Evolutionary conservation across 768 basidiomycete genomes (phyloP), one percentile per base, ranked within the genome.

Genomic region (Porphyrellus cyaneotinctus): DNA sequence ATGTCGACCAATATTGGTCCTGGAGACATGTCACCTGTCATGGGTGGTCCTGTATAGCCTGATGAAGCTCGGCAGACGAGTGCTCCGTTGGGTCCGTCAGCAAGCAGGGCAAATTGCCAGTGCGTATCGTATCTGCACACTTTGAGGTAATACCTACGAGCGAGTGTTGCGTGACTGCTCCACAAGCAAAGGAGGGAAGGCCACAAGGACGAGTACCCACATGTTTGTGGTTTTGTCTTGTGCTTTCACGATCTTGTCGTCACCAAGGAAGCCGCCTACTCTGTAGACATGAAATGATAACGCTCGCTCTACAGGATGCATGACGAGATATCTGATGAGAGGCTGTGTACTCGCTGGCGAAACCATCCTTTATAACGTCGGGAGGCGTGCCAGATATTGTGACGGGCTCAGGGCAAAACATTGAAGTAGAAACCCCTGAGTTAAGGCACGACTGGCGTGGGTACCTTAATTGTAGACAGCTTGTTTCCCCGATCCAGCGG

Each of bases 231-330:
- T 31, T 37, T 57, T 66, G 33, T 67, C 67, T 28, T 60, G 59
- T 2, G 61, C 67, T 44, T 58, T 67, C 22, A 67, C 18, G 42
- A 67, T 28, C 46, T 50, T 62, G 22, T 64, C 52, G 41, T 63
- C 61, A n/a, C 65, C 54, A n/a, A 67, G 44, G 23, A 67, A 42
- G 20, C 66, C 49, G 6, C 62, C 63, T 5, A 60, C 44, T 35
- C 58, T 60, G 52, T 64, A 69, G 30, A 67, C 54, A 42, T 69
- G 66, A 28, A 67, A 47, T 11, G 61, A 65, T 15, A 58, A 32
- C 15, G 36, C 43, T 15, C 41, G 53, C 33, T 50, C 56, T 15
- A 30, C 22, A 26, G 46, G 38, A 5, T 26, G 33, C 52, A 57
- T 60, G 37, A 35, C 18, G 15, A 22, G 35, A 33, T 12, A 30